Percentiles rank a stretch among this genome's conserved stretches.
Conservation (phyloP, 2,329 filamentous ascomycete genomes). For the Didymella keratinophila region DNA sequence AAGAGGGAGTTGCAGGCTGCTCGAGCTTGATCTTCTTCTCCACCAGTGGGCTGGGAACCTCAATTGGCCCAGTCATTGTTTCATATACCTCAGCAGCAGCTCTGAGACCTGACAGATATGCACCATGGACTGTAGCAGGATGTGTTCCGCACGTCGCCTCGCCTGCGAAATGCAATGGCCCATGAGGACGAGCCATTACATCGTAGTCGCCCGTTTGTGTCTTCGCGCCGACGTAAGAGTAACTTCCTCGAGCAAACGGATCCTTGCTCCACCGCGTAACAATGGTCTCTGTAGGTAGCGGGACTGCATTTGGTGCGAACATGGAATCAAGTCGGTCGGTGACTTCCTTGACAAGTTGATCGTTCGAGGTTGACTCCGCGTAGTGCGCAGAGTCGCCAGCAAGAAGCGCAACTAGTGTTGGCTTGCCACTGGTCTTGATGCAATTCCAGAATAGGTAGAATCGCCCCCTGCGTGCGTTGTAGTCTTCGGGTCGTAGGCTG, state of each 20-base stretch:
- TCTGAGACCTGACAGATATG: conserved; percentile 90
- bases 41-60: conserved; percentile 76
- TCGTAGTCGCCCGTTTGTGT: conserved; percentile 91
- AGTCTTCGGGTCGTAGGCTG: conserved; percentile 81
- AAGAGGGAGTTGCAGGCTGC: conserved; percentile 20
- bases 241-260: conserved; percentile 89
- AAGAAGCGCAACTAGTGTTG: conserved; percentile 88
- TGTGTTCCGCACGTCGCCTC: conserved; percentile 97
- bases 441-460: conserved; percentile 99
- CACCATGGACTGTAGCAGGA: conserved; percentile 95
- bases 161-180: conserved; percentile 92
- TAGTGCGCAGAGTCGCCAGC: conserved; percentile 92
- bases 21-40: conserved; percentile 58
- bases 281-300: conserved; percentile 82
- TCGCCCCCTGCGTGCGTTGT: conserved; percentile 79
- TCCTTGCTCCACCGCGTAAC: conserved; percentile 94
- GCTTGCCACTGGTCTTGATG: conserved; percentile 85
- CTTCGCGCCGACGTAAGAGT: conserved; percentile 87
- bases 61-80: conserved; percentile 79
- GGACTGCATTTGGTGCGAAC: conserved; percentile 70
- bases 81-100: conserved; percentile 88
- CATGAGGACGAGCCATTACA: conserved; percentile 82
- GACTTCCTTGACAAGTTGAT: conserved; percentile 80
- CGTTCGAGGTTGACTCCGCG: conserved; percentile 78
- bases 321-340: conserved; percentile 78